These are phyloP conservation scores for Dactylonectria estremocensis DNA, from an alignment of 2,329 filamentous ascomycete species.

Conservation along the genomic window DNA sequence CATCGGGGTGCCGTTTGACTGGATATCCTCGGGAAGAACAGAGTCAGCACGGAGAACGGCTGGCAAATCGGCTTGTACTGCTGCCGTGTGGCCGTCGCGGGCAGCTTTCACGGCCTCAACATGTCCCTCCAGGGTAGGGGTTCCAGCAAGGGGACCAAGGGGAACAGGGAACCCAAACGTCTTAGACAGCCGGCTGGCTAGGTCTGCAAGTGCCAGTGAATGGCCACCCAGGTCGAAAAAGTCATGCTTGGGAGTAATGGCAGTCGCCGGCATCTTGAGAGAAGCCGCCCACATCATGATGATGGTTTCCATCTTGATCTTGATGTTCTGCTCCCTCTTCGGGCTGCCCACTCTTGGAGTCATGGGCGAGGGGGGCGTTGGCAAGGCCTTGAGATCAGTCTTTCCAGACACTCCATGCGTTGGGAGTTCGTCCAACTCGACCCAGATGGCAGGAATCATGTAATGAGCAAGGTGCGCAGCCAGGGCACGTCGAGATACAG, in stretches of 20 bases:
- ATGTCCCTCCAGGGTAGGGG: slow-evolving; percentile 81
- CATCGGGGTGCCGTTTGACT: slow-evolving; percentile 67
- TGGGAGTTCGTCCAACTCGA: slow-evolving; percentile 78
- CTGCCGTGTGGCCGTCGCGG: slow-evolving; percentile 80
- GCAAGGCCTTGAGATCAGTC: slow-evolving; percentile 80
- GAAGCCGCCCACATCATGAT: slow-evolving; percentile 81
- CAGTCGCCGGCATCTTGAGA: slow-evolving; percentile 73
- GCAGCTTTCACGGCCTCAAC: slow-evolving; percentile 79
- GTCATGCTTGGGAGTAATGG: slow-evolving; percentile 79
- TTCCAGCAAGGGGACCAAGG: slow-evolving; percentile 78
- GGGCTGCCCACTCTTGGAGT: slow-evolving; percentile 54
- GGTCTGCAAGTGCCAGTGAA: slow-evolving; percentile 82
- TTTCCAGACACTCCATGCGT: slow-evolving; percentile 87
- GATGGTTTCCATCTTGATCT: slow-evolving; percentile 77
- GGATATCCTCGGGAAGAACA: slow-evolving; percentile 78
- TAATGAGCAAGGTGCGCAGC: slow-evolving; percentile 81
- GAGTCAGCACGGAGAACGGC: slow-evolving; percentile 78
- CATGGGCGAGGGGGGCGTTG: slow-evolving; percentile 72
- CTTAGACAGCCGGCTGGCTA: slow-evolving; percentile 79
- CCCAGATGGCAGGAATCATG: slow-evolving; percentile 87
- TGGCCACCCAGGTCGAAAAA: slow-evolving; percentile 89
- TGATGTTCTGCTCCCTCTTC: slow-evolving; percentile 70
- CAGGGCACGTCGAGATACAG: slow-evolving; percentile 76
- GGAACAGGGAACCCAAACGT: slow-evolving; percentile 82
- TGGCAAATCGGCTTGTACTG: slow-evolving; percentile 82